Base-by-base conservation (phyloP, 1,284 basidiomycete genomes). In the Ustilago vetiveriae region DNA sequence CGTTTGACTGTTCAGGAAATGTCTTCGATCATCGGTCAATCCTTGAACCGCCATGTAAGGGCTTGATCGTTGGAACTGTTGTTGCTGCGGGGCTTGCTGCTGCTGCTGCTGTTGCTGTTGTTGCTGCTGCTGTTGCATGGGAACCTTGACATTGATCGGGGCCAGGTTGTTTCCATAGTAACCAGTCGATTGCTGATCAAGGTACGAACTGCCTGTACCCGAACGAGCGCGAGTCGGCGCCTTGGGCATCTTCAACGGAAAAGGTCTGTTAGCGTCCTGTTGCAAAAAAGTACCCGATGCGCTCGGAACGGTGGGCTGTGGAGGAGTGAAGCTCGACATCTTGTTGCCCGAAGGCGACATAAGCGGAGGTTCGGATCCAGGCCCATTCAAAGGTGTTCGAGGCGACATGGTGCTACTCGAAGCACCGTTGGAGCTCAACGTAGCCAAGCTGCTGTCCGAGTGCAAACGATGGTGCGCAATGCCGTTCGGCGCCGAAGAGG, bases 171-270 rank as follows among this genome's bases (percentile, higher is more conserved):
- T 48, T 5, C 26, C 44, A 22, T 64, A 58, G 39, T 51, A 54
- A 16, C n/a, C n/a, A n/a, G 16, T 43, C 54, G 32, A 35, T 17
- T 64, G 67, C 17, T 55, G 59, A 23, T 70, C 66, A 35, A 53
- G 47, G 33, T 57, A 68, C 3, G 55, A 55, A 44, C 40, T 52
- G 17, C 47, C 60, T 2, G 60, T 70, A 22, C 51, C 67, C 6
- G 60, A 60, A 8, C 67, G 39, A 33, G 51, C 55, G 26, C 62
- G 52, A 6, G 33, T 37, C 3, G 57, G 56, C 0, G 54, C 57
- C 30, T 71, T 71, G 27, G 69, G 69, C 69, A 72, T 72, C 48
- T 72, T 72, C 29, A 72, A 53, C 41, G 69, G 58, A 44, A 72
- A 72, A 5, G 64, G 64, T 11, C 68, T 14, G 6, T 46, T 30